Evolutionary conservation across 768 basidiomycete species (phyloP).

Genomic region (Pleurotus ostreatus): DNA sequence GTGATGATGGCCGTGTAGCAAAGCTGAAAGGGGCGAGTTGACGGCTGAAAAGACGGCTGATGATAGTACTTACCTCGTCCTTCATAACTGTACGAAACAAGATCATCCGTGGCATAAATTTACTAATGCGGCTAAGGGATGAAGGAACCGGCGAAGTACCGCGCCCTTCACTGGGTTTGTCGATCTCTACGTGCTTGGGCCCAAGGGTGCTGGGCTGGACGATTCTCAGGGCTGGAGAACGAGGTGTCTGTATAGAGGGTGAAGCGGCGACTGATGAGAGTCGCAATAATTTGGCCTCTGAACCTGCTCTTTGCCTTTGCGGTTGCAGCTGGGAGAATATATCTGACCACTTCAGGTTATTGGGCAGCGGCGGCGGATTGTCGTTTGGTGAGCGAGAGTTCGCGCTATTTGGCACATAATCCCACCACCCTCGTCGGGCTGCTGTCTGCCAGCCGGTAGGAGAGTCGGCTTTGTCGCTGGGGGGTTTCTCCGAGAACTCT

Average conservation of each 20-base stretch:
- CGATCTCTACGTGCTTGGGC: not conserved
- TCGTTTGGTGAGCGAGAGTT: slow-evolving; percentile 3
- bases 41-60: not conserved
- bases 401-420: slow-evolving; percentile 36
- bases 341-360: not conserved
- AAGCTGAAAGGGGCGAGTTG: slow-evolving; percentile 27
- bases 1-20: slow-evolving; percentile 54
- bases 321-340: not conserved
- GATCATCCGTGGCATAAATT: slow-evolving; percentile 48
- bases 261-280: slow-evolving; percentile 1
- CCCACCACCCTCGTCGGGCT: slow-evolving; percentile 49
- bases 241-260: slow-evolving; percentile 6
- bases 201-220: slow-evolving; percentile 7
- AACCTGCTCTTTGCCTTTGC: not conserved
- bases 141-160: slow-evolving; percentile 23
- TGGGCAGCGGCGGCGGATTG: not conserved
- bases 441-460: slow-evolving; percentile 17
- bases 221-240: slow-evolving; percentile 14
- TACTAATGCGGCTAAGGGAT: slow-evolving; percentile 37
- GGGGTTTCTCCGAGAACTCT: slow-evolving; percentile 38
- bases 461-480: slow-evolving; percentile 24
- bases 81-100: slow-evolving; percentile 54
- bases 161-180: slow-evolving; percentile 11
- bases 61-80: slow-evolving; percentile 48
- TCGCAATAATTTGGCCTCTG: slow-evolving; percentile 1